These are phyloP conservation scores for Colletotrichum sp. DNA, from an alignment of 2,329 filamentous ascomycete species.

Conservation along the genomic window DNA sequence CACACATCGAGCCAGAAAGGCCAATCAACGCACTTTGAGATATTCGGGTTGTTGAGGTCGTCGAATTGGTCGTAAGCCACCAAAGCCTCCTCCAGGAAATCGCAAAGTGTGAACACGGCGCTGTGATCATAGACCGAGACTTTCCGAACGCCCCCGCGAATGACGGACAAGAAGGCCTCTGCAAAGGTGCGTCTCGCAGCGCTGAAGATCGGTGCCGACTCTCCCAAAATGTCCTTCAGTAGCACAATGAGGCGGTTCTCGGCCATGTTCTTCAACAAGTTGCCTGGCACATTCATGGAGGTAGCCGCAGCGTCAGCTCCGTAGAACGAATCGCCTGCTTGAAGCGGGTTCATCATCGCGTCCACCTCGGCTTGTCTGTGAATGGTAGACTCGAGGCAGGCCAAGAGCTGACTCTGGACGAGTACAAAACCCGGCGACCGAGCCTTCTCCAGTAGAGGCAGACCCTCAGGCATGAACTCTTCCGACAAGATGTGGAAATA, in stretches of 20 bases:
- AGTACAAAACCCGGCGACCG: conserved; percentile 79
- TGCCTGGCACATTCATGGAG: conserved; percentile 66
- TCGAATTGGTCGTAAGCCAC: conserved; percentile 61
- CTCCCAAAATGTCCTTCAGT: conserved; percentile 77
- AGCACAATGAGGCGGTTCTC: conserved; percentile 86
- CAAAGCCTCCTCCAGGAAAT: conserved; percentile 85
- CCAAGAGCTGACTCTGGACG: conserved; percentile 81
- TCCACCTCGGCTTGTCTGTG: conserved; percentile 71
- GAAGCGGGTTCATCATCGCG: conserved; percentile 42
- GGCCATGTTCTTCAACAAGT: conserved; percentile 81
- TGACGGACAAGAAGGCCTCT: conserved; percentile 72
- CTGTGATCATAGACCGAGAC: conserved; percentile 83
- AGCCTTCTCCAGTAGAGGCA: conserved; percentile 60
- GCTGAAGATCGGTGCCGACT: conserved; percentile 40
- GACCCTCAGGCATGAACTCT: conserved; percentile 67
- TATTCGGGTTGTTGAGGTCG: conserved; percentile 39
- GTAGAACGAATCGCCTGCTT: conserved; percentile 48
- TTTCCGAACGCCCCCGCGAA: conserved; percentile 75
- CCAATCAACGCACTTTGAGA: conserved; percentile 69
- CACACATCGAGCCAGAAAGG: conserved; percentile 85
- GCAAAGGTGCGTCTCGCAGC: conserved; percentile 73
- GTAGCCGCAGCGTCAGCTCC: conserved; percentile 70
- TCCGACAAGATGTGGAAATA: conserved; percentile 82
- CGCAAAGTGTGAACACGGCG: conserved; percentile 88
- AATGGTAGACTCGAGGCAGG: conserved; percentile 81